These are phyloP conservation scores for Solanum okadae DNA, from an alignment of 257 asterid species.

Conservation along the genomic window DNA sequence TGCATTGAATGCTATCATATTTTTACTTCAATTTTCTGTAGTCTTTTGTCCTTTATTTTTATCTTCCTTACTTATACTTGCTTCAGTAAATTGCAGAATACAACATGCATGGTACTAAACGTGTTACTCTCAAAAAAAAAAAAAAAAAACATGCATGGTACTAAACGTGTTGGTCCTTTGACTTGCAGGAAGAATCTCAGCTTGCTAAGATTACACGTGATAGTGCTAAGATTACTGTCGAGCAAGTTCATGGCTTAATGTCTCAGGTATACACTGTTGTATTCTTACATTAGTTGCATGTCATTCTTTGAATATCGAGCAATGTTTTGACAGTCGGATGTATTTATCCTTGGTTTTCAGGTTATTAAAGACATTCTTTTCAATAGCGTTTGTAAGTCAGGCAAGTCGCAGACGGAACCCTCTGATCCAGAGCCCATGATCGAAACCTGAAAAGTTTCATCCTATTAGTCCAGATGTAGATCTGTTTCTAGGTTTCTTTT, in stretches of 20 bases:
- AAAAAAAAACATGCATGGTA: background rate
- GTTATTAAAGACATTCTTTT: conserved; percentile 93
- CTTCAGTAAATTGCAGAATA: background rate
- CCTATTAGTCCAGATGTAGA: background rate
- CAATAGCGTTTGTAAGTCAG: conserved; percentile 71
- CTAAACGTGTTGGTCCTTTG: background rate
- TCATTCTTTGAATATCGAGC: background rate
- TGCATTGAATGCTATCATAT: background rate
- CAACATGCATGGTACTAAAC: background rate
- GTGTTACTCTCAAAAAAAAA: background rate
- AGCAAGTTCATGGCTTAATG: conserved; percentile 98
- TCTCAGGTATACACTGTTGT: conserved; percentile 50
- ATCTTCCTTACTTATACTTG: background rate
- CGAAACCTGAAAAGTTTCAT: conserved; percentile 37
- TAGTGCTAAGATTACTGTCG: conserved; percentile 90
- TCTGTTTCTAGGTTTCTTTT: background rate
- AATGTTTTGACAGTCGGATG: background rate
- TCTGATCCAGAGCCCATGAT: conserved; percentile 87
- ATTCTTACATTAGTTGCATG: background rate
- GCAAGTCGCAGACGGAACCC: conserved; percentile 36
- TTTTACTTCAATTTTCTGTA: background rate
- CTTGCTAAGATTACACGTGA: conserved; percentile 90
- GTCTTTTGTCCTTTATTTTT: background rate
- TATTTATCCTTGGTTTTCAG: conserved; percentile 19
- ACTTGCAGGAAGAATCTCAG: conserved; percentile 87